Base-by-base conservation (phyloP, 2,329 filamentous ascomycete genomes). In the Macrophomina pseudophaseolina region DNA sequence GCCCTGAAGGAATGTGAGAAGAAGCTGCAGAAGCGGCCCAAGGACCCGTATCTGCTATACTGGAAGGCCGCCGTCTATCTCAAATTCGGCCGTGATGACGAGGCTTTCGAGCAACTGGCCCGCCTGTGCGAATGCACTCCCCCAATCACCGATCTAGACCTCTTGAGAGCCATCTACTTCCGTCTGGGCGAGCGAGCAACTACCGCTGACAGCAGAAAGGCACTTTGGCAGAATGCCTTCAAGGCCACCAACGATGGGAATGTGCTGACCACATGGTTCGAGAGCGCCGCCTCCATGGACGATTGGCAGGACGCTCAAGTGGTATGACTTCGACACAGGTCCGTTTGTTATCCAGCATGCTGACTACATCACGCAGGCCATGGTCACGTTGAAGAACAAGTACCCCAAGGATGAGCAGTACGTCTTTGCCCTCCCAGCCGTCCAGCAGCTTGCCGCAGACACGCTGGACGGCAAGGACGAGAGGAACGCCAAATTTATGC, bases 21-120 rank as follows among this genome's bases (percentile, higher is more conserved):
- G 66, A 70, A 73, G 44, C 71, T 78, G 32, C 78, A 79, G 68
- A 79, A 78, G 66, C 71, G 70, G 8, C 73, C 76, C 18, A 70
- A 72, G 30, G 77, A 79, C 59, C 74, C 77, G n/a, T 79, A 76
- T 69, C 69, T 78, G 33, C 59, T 67, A 14, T 64, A 49, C 32
- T 64, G 66, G 59, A 64, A 46, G 59, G 66, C 66, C n/a, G 59
- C 58, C 23, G 52, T 67, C 46, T 44, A 67, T 38, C 53, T 67
- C 49, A 66, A 66, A 44, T 67, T 67, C 52, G 66, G 42, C 40
- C 49, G 53, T n/a, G 59, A 58, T 51, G 66, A 67, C 35, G 66
- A 64, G 33, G 66, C 65, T n/a, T 62, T 66, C 38, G 12, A 58
- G 8, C 66, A 64, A 42, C 44, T 67, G 14, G 66, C 33, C 49